Percentiles rank a stretch among this genome's conserved stretches.
These are phyloP conservation scores for Inga laurina DNA, from an alignment of 306 rosid genomes.

Conservation along the genomic window DNA sequence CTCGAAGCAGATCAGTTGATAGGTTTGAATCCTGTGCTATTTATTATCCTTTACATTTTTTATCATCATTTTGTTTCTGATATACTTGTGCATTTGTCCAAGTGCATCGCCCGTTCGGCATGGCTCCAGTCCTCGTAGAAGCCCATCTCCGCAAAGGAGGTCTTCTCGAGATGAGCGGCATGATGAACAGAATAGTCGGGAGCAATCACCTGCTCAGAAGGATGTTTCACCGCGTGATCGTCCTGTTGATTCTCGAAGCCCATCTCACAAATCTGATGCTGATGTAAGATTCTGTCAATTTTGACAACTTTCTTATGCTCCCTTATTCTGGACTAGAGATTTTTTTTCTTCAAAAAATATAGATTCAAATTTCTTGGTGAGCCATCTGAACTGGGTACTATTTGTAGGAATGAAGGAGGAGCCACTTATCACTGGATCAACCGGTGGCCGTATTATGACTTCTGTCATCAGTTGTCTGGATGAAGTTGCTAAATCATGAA, in stretches of 20 bases:
- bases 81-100: conserved; percentile 15
- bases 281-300: conserved; percentile 46
- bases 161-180: conserved; percentile 47
- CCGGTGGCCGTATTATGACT: conserved; percentile 3
- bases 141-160: conserved; percentile 50
- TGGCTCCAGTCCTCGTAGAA: conserved; percentile 42
- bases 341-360: not conserved
- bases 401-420: conserved; percentile 50
- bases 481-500: conserved; percentile 29
- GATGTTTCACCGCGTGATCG: conserved; percentile 46
- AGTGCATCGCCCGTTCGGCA: conserved; percentile 55
- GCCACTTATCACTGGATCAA: not conserved
- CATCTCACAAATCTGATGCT: conserved; percentile 56
- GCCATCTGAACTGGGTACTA: conserved; percentile 9
- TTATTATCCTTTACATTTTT: not conserved
- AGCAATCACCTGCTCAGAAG: conserved; percentile 43
- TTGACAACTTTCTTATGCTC: not conserved
- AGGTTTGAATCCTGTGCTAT: conserved; percentile 37
- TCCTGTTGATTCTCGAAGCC: conserved; percentile 57
- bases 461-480: conserved; percentile 18
- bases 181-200: conserved; percentile 36
- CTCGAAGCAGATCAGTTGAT: conserved; percentile 61
- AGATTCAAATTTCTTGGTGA: not conserved
- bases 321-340: not conserved
- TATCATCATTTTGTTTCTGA: conserved; percentile 30